Evolutionary conservation across 352 stramenopile genomes (phyloP).

Genomic region (Phytophthora crassamura): DNA sequence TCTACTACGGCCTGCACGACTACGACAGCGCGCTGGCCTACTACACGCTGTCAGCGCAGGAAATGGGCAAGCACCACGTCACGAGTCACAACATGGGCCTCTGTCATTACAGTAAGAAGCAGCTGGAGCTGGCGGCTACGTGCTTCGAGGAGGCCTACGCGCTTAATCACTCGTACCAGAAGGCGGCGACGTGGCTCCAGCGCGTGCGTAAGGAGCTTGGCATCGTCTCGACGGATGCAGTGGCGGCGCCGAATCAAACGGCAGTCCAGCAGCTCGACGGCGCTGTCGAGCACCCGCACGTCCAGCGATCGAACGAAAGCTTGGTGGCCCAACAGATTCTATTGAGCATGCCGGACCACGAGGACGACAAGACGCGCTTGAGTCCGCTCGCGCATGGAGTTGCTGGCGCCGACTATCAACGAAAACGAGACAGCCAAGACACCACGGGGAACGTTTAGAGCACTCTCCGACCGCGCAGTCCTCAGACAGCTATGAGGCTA

Average conservation of each 20-base stretch:
- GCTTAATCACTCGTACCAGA: conserved; percentile 79
- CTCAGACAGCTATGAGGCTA: conserved; percentile 24
- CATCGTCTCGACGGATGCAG: conserved; percentile 17
- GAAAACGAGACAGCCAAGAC: conserved; percentile 16
- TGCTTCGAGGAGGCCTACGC: conserved; percentile 79
- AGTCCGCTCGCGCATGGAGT: conserved; percentile 10
- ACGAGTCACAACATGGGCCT: conserved; percentile 97
- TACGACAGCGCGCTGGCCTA: conserved; percentile 91
- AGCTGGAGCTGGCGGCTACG: conserved; percentile 61
- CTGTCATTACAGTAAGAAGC: conserved; percentile 93
- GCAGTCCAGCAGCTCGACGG: conserved; percentile 12
- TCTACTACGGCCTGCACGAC: conserved; percentile 94
- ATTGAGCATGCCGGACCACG: conserved; percentile 56
- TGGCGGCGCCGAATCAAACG: conserved; percentile 5
- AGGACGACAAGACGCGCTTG: conserved; percentile 49
- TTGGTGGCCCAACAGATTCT: conserved; percentile 60
- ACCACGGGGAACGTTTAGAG: conserved; percentile 27
- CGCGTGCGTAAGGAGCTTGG: conserved; percentile 72
- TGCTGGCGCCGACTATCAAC: conserved; percentile 10
- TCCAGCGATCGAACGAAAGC: conserved; percentile 23
- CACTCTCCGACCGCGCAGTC: background rate
- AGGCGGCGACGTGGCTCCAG: conserved; percentile 84
- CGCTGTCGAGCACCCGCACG: conserved; percentile 14
- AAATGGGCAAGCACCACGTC: conserved; percentile 95
- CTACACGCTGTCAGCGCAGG: conserved; percentile 85